Evolutionary conservation across 441 rosid species (phyloP), one percentile per base, ranked within the genome.

Genomic region (Brassica hybrid): DNA sequence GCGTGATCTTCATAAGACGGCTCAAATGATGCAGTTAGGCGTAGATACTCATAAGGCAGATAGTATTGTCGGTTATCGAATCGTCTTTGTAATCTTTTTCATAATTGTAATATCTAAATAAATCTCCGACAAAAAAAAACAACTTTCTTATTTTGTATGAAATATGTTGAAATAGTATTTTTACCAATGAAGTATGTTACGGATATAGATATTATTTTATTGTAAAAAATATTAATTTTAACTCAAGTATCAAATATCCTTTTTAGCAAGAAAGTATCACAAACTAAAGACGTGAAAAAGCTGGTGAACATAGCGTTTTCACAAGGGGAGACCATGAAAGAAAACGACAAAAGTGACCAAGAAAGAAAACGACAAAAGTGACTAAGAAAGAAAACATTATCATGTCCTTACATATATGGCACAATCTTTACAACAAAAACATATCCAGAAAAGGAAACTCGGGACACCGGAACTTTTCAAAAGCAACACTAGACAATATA

Each of bases 401-500:
- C 52, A 71, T 77, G 76, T 57, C 60, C 41, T 45, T 76, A 75
- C 76, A 77, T 25, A 77, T 71, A 65, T 71, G 76, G 76, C 80
- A 71, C 67, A 57, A 10, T 61, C 67, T 77, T 71, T 65, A 71
- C 10, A 65, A 71, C 59, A 54, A 76, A 76, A 70, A 54, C 75
- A 69, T 64, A 70, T 17, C 80, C 25, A 71, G 6, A 76, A 71
- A 77, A 71, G 76, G 80, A 77, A 77, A 77, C 72, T 77, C 43
- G 13, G 75, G 66, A 56, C 75, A 71, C 57, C 14, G 17, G 38
- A 71, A 27, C 76, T 71, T 77, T 77, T 65, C 3, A 41, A 77
- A 77, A 77, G 80, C 9, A 65, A 71, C 71, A 69, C 64, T 38
- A 52, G n/a, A 10, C 27, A 4, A 68, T 34, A 45, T 45, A 45